Evolutionary conservation across 768 basidiomycete genomes (phyloP), one percentile per base, ranked within the genome.

Genomic region (Termitomyces sp.): DNA sequence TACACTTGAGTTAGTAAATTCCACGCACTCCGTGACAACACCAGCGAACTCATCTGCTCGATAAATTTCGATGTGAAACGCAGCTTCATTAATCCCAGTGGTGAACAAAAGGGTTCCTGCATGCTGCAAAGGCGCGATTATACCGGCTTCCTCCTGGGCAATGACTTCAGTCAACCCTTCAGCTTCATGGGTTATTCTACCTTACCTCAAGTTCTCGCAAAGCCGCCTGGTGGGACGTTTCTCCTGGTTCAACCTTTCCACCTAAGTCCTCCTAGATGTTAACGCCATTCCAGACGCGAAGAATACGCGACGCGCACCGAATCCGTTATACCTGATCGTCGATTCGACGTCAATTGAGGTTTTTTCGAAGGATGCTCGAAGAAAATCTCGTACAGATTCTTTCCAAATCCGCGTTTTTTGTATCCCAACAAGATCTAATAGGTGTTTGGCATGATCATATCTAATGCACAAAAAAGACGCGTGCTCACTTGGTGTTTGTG

Each of bases 331-430:
- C 66, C 93, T 93, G 65, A 50, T 20, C 18, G 18, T 54, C 46
- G 38, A 56, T 41, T 52, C 18, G n/a, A 30, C 57, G 28, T n/a
- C 40, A 50, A 44, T 43, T 35, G 46, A 38, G 41, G 49, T 7
- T 36, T 7, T 38, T 38, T 16, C 13, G 1, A 46, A 14, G 14
- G 16, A 14, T 10, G 10, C n/a, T 36, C 18, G 36, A 44, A 16
- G 18, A 18, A 12, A 67, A 20, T 48, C 55, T 68, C 81, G 57
- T 63, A 89, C 89, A 82, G 75, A 61, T 81, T 78, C 40, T 73
- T 73, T 28, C 90, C 91, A 67, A 91, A 85, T 1, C 91, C 91
- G 28, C 91, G 79, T 69, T 92, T 92, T 72, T 93, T 93, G 65
- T 81, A 82, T 4, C 91, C 91, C 9, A 93, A 78, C 16, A 93